Evolutionary conservation across 768 basidiomycete species (phyloP), one percentile per base, ranked within the genome.

Genomic region (Auricularia sp.): DNA sequence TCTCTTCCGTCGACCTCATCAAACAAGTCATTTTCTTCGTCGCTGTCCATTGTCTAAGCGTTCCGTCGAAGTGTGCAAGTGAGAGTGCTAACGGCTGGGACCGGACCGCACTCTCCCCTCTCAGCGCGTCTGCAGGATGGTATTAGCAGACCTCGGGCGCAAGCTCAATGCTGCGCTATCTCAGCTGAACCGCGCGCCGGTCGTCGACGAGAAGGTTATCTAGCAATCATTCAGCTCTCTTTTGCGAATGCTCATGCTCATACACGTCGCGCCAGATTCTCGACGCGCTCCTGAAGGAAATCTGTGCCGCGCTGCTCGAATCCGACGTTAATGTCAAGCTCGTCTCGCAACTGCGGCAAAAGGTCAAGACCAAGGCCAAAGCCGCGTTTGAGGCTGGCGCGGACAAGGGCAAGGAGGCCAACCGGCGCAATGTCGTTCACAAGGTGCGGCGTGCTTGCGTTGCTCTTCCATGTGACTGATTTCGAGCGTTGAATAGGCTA

Each of bases 251-350:
- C 66, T 62, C 47, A 37, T 16, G 11, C 39, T 54, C 58, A 51
- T 24, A 10, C 7, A 14, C 39, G 13, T 42, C 13, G 39, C 39
- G 7, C 13, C 74, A 98, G 95, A 92, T 93, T 61, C 86, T 99
- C 72, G 97, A 99, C 79, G 85, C 87, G 3, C 85, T 92, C 16
- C 85, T 99, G 67, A 98, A 98, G 77, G 94, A 97, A 77, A 91
- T 99, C 67, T 94, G 92, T 59, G 83, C 93, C 33, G 96, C 96
- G 10, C 79, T 98, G 37, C 83, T 99, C 54, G 95, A 98, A 76
- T 89, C 94, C 21, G 97, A 99, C 77, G 96, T 99, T 69, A 99
- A 99, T 73, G 96, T 99, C 70, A 97, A 96, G 75, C 85, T 98
- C 24, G 97, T 98, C 21, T 84, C 92, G 4, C 85, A 85, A 45